Evolutionary conservation across 805 yeast species (phyloP).

Genomic region (Myxozyma sirexii): DNA sequence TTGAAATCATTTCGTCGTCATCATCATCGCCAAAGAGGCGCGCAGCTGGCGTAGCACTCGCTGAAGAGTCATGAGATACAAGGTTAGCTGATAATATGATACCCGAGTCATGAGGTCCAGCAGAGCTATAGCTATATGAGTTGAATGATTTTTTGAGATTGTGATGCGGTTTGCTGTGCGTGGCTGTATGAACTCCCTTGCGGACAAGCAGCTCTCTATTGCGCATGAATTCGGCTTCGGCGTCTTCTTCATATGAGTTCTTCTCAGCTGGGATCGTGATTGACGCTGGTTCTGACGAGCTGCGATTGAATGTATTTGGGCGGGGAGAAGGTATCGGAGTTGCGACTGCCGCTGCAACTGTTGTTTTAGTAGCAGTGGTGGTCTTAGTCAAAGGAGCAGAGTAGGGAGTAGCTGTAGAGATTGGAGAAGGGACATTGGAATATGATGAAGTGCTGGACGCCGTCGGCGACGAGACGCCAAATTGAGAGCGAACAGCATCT

Average conservation of each 20-base stretch:
- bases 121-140: not conserved
- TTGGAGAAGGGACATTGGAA: not conserved
- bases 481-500: not conserved
- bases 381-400: not conserved
- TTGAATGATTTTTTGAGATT: not conserved
- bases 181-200: slow-evolving; percentile 13
- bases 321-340: slow-evolving; percentile 12
- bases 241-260: slow-evolving; percentile 29
- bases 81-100: slow-evolving; percentile 3
- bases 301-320: not conserved
- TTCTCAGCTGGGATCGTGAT: slow-evolving; percentile 33
- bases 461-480: slow-evolving; percentile 5
- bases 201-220: slow-evolving; percentile 25
- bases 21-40: slow-evolving; percentile 21
- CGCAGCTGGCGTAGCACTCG: not conserved
- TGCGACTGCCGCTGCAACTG: slow-evolving; percentile 16
- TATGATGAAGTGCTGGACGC: slow-evolving; percentile 3
- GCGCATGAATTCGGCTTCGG: slow-evolving; percentile 27
- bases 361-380: slow-evolving; percentile 10
- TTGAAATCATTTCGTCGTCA: slow-evolving; percentile 28
- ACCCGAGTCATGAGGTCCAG: slow-evolving; percentile 13
- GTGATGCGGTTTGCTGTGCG: not conserved
- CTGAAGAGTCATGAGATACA: slow-evolving; percentile 3
- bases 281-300: slow-evolving; percentile 26
- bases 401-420: not conserved